A percentile compares a stretch with the other conserved stretches of the same genome.
Conservation (phyloP, 2,329 filamentous ascomycete genomes). For the Uncinocarpus reesii region DNA sequence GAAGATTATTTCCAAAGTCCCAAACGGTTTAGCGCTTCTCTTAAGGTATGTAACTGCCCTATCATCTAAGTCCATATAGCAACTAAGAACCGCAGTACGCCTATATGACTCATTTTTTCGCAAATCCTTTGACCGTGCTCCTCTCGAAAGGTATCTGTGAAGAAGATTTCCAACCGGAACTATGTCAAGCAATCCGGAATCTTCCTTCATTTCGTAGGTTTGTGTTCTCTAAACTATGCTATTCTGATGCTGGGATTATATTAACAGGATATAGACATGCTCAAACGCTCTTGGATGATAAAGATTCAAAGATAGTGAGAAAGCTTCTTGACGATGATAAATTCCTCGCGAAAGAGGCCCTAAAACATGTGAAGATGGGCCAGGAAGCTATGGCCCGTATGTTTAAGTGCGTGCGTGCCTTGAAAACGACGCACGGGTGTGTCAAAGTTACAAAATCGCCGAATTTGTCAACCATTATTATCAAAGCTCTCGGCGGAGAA, state of each 20-base stretch:
- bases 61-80: not conserved
- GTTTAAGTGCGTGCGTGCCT: slow-evolving; percentile 26
- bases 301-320: slow-evolving; percentile 29
- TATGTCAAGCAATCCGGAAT: slow-evolving; percentile 48
- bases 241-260: not conserved
- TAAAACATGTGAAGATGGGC: slow-evolving; percentile 31
- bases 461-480: slow-evolving; percentile 30
- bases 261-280: slow-evolving; percentile 28
- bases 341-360: slow-evolving; percentile 36
- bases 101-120: slow-evolving; percentile 55
- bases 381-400: slow-evolving; percentile 32
- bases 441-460: slow-evolving; percentile 25
- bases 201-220: slow-evolving; percentile 46
- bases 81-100: slow-evolving; percentile 39
- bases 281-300: slow-evolving; percentile 35
- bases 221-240: slow-evolving; percentile 6
- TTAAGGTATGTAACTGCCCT: slow-evolving; percentile 34
- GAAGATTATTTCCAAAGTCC: slow-evolving; percentile 51
- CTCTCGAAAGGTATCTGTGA: slow-evolving; percentile 26
- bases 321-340: slow-evolving; percentile 43
- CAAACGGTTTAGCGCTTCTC: slow-evolving; percentile 43
- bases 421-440: slow-evolving; percentile 23
- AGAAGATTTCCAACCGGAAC: slow-evolving; percentile 29
- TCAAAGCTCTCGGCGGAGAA: slow-evolving; percentile 42
- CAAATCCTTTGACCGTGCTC: slow-evolving; percentile 47